Evolutionary conservation across 192 early-diverging fungal genomes (phyloP), one percentile per base, ranked within the genome.

Genomic region (Entomortierella beljakovae): DNA sequence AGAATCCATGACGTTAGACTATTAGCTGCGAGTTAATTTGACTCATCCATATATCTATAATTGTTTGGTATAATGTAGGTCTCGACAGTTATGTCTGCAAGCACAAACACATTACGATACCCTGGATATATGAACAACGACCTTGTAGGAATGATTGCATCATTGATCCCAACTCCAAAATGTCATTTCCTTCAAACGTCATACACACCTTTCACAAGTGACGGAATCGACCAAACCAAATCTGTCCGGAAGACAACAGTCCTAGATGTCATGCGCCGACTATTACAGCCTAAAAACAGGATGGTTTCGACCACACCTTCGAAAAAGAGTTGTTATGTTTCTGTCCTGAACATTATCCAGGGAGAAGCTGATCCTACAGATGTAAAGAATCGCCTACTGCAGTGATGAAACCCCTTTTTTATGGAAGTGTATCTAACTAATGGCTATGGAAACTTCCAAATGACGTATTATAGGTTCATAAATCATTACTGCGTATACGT

Each of bases 61-160:
- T n/a, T n/a, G n/a, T n/a, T n/a, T n/a, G n/a, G n/a, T n/a, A n/a
- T n/a, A n/a, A n/a, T n/a, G n/a, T n/a, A 92, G 92, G 90, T 98
- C n/a, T 96, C 98, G 13, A 99, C 98, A 6, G 98, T 99, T 32
- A 97, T 99, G 90, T 93, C 92, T 33, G 96, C 98, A 18, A 94
- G 93, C 79, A 99, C 98, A 23, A 97, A 93, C 6, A 98, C 97
- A 18, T 84, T 99, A 48, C 92, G 98, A 61, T 99, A 99, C 84
- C 98, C 98, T 33, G 95, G 97, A 61, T 99, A 98, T 81, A 99
- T 99, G 98, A 98, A 99, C 87, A 99, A 99, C 81, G 97, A 99
- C 74, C 87, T 99, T 50, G 95, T 97, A 8, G 92, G 96, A 59
- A 91, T 99, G 75, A 88, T 98, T 25, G 93, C 98, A 2, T 96